phyloP scores from a whole-genome alignment of 768 basidiomycete species.

The Lentinula aciculospora region DNA sequence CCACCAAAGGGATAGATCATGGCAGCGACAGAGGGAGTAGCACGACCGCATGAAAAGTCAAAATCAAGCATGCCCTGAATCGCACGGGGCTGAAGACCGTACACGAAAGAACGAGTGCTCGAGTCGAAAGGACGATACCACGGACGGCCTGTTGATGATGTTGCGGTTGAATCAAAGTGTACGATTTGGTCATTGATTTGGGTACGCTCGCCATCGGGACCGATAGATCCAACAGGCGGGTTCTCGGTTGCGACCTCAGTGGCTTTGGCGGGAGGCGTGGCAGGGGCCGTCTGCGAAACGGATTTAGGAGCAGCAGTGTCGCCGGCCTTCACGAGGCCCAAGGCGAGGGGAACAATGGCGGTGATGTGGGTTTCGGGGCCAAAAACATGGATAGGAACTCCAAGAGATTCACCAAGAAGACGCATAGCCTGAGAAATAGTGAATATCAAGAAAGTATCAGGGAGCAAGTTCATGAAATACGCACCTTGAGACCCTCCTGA shows the following conservation, averaged over 20 bases:
- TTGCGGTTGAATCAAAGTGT: conserved; percentile 60
- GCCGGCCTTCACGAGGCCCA: conserved; percentile 60
- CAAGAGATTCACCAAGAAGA: conserved; percentile 92
- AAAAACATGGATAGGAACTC: conserved; percentile 94
- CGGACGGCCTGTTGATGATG: conserved; percentile 43
- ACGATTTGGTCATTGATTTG: conserved; percentile 89
- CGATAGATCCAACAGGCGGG: conserved; percentile 15
- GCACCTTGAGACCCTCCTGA: conserved; percentile 58
- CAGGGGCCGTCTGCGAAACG: conserved; percentile 37
- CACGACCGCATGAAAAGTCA: conserved; percentile 94
- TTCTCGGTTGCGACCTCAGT: conserved; percentile 31
- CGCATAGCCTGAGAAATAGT: conserved; percentile 65
- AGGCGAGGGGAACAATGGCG: conserved; percentile 96
- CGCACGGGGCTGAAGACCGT: conserved; percentile 97
- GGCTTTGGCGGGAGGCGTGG: conserved; percentile 34
- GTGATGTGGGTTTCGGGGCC: conserved; percentile 99
- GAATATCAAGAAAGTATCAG: no score
- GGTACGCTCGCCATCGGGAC: conserved; percentile 38
- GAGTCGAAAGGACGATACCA: conserved; percentile 90
- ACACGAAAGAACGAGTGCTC: conserved; percentile 93
- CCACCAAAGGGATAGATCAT: conserved; percentile 99
- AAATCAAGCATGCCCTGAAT: conserved; percentile 98
- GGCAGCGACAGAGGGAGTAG: conserved; percentile 88
- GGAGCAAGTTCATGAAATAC: neutral
- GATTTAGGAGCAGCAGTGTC: conserved; percentile 25